A percentile compares a stretch with the other conserved stretches of the same genome.
These are phyloP conservation scores for Penicillium sp. DNA, from an alignment of 2,329 filamentous ascomycete species.

Conservation along the genomic window DNA sequence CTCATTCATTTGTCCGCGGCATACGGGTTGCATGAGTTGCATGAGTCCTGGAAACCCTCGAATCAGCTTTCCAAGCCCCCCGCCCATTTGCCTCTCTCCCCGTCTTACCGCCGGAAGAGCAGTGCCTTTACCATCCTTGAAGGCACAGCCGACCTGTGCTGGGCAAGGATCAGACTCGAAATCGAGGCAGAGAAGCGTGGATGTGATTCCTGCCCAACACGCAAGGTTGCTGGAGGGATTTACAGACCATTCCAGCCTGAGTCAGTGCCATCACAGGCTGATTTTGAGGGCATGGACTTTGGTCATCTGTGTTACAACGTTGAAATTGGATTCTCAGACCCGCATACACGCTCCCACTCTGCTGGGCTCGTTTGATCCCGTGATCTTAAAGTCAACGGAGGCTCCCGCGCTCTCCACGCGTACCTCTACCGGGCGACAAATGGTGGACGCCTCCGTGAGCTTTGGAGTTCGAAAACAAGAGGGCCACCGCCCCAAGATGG, in stretches of 20 bases:
- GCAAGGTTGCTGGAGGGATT: constrained; percentile 14
- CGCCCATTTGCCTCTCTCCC: constrained; percentile 24
- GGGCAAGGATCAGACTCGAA: constrained; percentile 28
- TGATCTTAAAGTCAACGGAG: constrained; percentile 38
- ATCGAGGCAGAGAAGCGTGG: constrained; percentile 13
- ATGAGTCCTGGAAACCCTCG: constrained; percentile 19
- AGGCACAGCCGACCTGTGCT: constrained; percentile 10
- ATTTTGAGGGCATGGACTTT: constrained; percentile 10
- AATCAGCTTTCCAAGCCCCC: constrained; percentile 30
- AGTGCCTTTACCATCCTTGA: constrained; percentile 20
- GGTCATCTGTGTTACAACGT: constrained; percentile 30
- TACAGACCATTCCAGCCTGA: constrained; percentile 2
- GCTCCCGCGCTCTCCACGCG: constrained; percentile 32
- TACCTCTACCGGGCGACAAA: constrained; percentile 33
- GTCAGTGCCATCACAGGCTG: constrained; percentile 4
- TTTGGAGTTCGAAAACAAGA: constrained; percentile 28
- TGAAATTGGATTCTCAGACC: constrained; percentile 41
- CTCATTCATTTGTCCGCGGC: constrained; percentile 19
- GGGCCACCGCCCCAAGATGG: constrained; percentile 19
- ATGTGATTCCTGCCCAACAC: constrained; percentile 25
- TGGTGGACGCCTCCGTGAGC: constrained; percentile 24
- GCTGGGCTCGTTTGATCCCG: constrained; percentile 39
- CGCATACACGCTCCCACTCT: constrained; percentile 37
- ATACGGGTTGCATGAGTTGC: constrained; percentile 20
- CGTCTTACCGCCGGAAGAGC: constrained; percentile 25